Evolutionary conservation across 2,329 filamentous ascomycete genomes (phyloP), one percentile per base, ranked within the genome.

Genomic region (Alternaria arborescens): DNA sequence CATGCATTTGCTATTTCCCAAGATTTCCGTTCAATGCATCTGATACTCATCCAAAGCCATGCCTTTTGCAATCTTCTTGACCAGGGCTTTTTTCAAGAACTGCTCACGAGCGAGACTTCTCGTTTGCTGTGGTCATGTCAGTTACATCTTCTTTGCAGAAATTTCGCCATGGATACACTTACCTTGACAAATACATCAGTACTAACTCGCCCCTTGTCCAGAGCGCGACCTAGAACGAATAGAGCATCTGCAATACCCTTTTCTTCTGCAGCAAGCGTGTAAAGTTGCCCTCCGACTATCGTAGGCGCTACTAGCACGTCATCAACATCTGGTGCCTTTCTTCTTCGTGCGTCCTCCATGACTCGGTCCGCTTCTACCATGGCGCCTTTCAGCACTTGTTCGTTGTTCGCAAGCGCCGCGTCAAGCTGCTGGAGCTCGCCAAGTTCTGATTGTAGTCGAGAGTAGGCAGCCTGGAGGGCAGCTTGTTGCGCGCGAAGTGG

Each of bases 231-330:
- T 14, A 96, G 82, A 64, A 93, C 89, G 73, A 95, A 97, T 64
- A 98, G 88, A 3, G 93, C 91, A 76, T 97, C 94, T 32, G 90
- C 91, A 48, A 97, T 86, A 3, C 91, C 93, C 67, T 90, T 86
- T 80, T 97, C 94, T 75, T 99, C 95, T 1, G 93, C 93, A 28
- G 94, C 92, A 2, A 96, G 83, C 48, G 89, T 89, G 79, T 98
- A 99, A 22, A 99, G 82, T 82, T 99, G 95, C 67, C 94, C 94
- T 0, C 91, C 92, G 5, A 97, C 95, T 1, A 97, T 90, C 0
- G 93, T 97, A 1, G 94, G 93, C 3, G 94, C 93, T n/a, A 97
- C 92, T 3, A 99, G 84, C 34, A 98, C 85, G 61, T 97, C 93
- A 76, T 99, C 95, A 50, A 98, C 90, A 48, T 89, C 87, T 0